Evolutionary conservation across 306 rosid genomes (phyloP), one percentile per base, ranked within the genome.

Genomic region (Acacia melanoxylon): DNA sequence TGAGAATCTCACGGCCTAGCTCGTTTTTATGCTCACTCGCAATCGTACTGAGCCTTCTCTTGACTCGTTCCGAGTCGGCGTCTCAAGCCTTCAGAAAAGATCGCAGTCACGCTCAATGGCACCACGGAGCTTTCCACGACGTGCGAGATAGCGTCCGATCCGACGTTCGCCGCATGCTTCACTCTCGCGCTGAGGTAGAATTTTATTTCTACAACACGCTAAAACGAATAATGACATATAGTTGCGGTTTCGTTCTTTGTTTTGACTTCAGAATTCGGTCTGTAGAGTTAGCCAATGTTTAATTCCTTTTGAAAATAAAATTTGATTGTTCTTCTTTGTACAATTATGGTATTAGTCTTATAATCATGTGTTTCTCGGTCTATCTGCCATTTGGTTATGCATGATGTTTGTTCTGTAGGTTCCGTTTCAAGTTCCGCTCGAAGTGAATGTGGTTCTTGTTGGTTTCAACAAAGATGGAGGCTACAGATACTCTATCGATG

Each of bases 391-490:
- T 29, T 25, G 13, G 76, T 72, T 58, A 33, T 62, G 61, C 10
- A 4, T 22, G 35, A 48, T 42, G 42, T 45, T 44, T 82, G 67
- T 71, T 45, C 2, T 77, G 54, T 75, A 95, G 99, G 99, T 95
- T 84, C 98, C 99, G 15, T 93, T 95, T 86, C 99, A 85, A 84
- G 99, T 93, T 85, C 98, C 98, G 37, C 93, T 95, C 0, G 99
- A 95, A 91, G 99, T 95, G 80, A 95, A 93, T 63, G 86, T 95
- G 63, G 91, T 95, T 76, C 94, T 95, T 29, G 72, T 95, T 67
- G 99, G 99, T 70, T 95, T 95, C 58, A 91, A 27, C 61, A 90
- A 83, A 1, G 98, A 95, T 69, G 99, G 99, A 78, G 99, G 94
- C 12, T 95, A 92, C 45, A 86, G 99, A 75, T 92, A 87, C 86